A percentile compares a stretch with the other conserved stretches of the same genome.
These are phyloP conservation scores for Harringtonia aguacate DNA, from an alignment of 2,329 filamentous ascomycete species.

Conservation along the genomic window DNA sequence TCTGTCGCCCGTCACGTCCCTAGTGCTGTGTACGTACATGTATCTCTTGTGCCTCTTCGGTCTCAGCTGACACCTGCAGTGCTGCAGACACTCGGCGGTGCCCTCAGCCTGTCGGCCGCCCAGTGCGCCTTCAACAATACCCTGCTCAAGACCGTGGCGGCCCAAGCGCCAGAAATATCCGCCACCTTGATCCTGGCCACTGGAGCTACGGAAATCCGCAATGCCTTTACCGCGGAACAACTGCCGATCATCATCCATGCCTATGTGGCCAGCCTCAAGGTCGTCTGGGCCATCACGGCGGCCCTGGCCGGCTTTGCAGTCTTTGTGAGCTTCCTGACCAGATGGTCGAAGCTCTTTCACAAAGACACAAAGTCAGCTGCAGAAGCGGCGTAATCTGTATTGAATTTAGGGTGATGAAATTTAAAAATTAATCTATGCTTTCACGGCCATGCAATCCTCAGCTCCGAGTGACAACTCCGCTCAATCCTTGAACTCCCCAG, in stretches of 20 bases:
- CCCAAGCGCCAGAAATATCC: not conserved
- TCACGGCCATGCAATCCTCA: too few species aligned
- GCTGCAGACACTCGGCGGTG: conserved; percentile 53
- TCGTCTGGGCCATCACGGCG: not conserved
- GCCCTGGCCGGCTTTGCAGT: not conserved
- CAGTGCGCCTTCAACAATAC: conserved; percentile 6
- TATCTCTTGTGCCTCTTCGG: conserved; percentile 19
- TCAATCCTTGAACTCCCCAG: too few species aligned
- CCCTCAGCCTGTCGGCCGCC: conserved; percentile 16
- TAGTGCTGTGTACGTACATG: conserved; percentile 16
- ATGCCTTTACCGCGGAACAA: not conserved
- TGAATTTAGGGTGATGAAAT: too few species aligned
- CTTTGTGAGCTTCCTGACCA: not conserved
- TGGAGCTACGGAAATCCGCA: not conserved
- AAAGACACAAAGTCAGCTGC: too few species aligned
- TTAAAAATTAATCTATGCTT: too few species aligned
- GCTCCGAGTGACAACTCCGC: too few species aligned
- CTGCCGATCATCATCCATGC: not conserved
- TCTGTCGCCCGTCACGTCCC: conserved; percentile 25
- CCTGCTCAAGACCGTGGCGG: conserved; percentile 4
- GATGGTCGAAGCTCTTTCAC: too few species aligned
- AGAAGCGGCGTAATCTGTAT: too few species aligned
- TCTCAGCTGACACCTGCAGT: conserved; percentile 28
- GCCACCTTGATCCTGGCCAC: not conserved
- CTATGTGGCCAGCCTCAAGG: not conserved